Base-by-base conservation (phyloP, 805 yeast genomes). In the Spathaspora passalidarum region DNA sequence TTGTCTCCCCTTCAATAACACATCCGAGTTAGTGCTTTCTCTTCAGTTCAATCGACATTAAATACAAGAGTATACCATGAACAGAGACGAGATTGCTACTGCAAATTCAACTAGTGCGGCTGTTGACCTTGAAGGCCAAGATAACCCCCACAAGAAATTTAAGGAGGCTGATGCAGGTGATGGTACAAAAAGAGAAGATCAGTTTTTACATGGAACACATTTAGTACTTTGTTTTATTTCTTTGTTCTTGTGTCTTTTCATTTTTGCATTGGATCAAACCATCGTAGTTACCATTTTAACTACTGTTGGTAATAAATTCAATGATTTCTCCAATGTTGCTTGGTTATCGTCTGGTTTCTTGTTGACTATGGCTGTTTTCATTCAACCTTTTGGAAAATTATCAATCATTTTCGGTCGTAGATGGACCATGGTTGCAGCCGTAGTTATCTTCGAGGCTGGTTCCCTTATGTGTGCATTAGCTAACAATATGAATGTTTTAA, bases 291-390 rank as follows among this genome's bases (percentile, higher is more conserved):
- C 72, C 1, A 54, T 69, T 19, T 56, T 69, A 40, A 59, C 66
- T 3, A 60, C 54, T 1, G 69, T 69, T 13, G 72, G 73, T 7
- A 59, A 62, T 50, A 56, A 69, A 43, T 70, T 70, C 50, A 43
- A 67, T 44, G 59, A 64, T 3, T 61, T 63, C 39, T 57, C 56
- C 45, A 58, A 63, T 47, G 53, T 69, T n/a, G 73, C 68, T 1
- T 70, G 75, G 75, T 51, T 69, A 22, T 43, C 66, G 2, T 58
- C 74, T 0, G 73, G 72, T 2, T 70, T 67, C 40, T 56, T 69
- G 19, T 54, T 70, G 32, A 52, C 69, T 3, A 60, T 63, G 57
- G 56, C 69, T 1, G 66, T 62, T 4, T 61, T 68, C 45, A 59
- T 59, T 9, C 64, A 66, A n/a, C 59, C 60, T 3, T 69, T 68